phyloP scores from a whole-genome alignment of 139 green algal genomes.

The Coelastrella sp. region DNA sequence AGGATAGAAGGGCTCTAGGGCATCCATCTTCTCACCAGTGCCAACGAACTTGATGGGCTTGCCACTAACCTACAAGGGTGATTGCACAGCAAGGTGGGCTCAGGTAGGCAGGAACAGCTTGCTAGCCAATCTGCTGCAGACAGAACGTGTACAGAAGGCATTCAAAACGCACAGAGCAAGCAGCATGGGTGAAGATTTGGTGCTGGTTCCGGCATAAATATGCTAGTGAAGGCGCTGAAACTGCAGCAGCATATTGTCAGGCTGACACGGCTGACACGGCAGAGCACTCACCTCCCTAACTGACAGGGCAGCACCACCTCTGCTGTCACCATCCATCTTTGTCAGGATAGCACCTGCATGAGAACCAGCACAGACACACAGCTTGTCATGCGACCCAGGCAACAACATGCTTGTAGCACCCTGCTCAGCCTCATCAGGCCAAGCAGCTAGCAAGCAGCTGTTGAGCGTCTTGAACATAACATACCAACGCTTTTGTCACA shows the following conservation, averaged over 20 bases:
- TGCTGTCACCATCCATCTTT: constrained; percentile 98
- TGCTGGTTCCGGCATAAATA: no score
- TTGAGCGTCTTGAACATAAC: no score
- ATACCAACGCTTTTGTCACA: no score
- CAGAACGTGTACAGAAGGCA: background rate
- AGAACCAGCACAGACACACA: background rate
- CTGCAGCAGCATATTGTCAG: no score
- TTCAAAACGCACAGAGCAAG: background rate
- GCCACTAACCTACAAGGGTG: constrained; percentile 56
- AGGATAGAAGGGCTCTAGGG: constrained; percentile 98
- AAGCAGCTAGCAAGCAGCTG: no score
- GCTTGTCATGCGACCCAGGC: background rate
- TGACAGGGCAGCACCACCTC: constrained; percentile 94
- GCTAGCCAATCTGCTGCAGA: background rate
- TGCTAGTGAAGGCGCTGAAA: no score
- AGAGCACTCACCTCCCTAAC: constrained; percentile 86
- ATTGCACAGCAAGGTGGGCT: background rate
- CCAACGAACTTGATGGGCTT: constrained; percentile 99
- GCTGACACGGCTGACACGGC: no score
- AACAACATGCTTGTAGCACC: background rate
- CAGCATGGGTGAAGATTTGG: no score
- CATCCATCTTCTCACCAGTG: constrained; percentile 96
- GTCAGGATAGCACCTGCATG: constrained; percentile 93
- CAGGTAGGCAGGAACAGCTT: background rate
- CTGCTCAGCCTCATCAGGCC: no score